Evolutionary conservation across 1,139 yeast genomes (phyloP), one percentile per base, ranked within the genome.

Genomic region (Yamadazyma trypodendri): DNA sequence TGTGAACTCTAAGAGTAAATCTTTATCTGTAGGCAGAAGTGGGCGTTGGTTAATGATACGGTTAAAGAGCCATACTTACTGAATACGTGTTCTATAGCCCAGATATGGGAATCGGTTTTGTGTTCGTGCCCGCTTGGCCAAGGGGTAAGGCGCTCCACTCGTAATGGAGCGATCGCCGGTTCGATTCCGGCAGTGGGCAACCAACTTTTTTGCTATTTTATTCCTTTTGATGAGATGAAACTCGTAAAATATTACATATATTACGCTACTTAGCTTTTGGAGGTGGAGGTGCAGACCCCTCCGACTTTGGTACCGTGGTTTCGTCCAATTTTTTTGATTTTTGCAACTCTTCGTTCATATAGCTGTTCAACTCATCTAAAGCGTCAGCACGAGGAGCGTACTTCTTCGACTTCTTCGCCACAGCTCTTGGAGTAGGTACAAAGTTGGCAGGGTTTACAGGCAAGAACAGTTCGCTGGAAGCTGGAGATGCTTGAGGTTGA

Each of bases 141-240:
- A 69, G 75, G 68, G 74, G 74, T 68, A 68, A 67, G 75, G 75
- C 75, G 68, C 74, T 68, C 72, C 75, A 69, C 73, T 66, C 72
- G 73, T 67, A 69, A 69, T 69, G 75, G 72, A 68, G 74, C 73
- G 74, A 68, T 68, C 75, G 72, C 61, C 74, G 74, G 75, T 68
- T 68, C 75, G 71, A 68, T 63, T 68, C 75, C 74, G 75, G 61
- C 72, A 68, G 68, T 61, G 70, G 74, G 74, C 74, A 67, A 16
- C 28, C 33, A 31, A 44, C 47, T 51, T 51, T 49, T 44, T 44
- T 46, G 34, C 14, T 28, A 22, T 16, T 23, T 18, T 24, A 30
- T 11, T 20, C 5, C 10, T 10, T 5, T 18, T n/a, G n/a, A n/a
- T n/a, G n/a, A n/a, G n/a, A n/a, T n/a, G n/a, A n/a, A n/a, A n/a